phyloP scores from a whole-genome alignment of 192 early-diverging fungal genomes.

The Coemansia sp. region DNA sequence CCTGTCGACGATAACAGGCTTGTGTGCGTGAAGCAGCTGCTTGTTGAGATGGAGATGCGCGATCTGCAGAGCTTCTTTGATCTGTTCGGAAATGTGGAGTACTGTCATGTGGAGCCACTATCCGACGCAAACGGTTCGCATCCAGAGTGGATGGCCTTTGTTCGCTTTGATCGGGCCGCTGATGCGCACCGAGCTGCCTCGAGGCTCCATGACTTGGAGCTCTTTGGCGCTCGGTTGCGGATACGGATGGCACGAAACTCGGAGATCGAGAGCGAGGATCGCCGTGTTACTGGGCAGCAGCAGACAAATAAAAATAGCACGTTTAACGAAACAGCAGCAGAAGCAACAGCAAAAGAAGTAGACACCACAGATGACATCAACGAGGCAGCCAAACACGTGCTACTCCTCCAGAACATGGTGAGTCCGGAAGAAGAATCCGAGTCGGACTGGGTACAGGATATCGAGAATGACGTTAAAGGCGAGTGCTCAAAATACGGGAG shows the following conservation, averaged over 20 bases:
- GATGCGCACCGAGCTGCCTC: conserved; percentile 78
- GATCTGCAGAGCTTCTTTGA: conserved; percentile 83
- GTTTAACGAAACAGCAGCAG: background rate
- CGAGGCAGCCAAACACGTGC: background rate
- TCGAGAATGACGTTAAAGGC: conserved; percentile 79
- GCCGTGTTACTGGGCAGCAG: conserved; percentile 10
- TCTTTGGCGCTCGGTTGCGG: conserved; percentile 60
- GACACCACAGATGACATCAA: background rate
- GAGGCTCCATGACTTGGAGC: conserved; percentile 79
- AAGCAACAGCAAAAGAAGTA: too few species aligned
- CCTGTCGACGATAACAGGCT: conserved; percentile 38
- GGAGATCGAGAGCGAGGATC: conserved; percentile 31
- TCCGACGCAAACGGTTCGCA: conserved; percentile 62
- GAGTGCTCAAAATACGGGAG: conserved; percentile 81
- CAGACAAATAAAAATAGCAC: background rate
- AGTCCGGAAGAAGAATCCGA: conserved; percentile 68
- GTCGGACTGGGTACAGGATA: conserved; percentile 77
- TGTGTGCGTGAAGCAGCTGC: conserved; percentile 64
- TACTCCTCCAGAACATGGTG: conserved; percentile 35
- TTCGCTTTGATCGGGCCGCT: conserved; percentile 62
- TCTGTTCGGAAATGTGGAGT: conserved; percentile 80
- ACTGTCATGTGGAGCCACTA: conserved; percentile 77
- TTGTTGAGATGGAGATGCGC: conserved; percentile 63
- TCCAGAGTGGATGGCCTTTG: conserved; percentile 63
- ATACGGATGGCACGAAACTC: conserved; percentile 34